Evolutionary conservation across 2,329 filamentous ascomycete species (phyloP).

Genomic region (Zymoseptoria ardabiliae): DNA sequence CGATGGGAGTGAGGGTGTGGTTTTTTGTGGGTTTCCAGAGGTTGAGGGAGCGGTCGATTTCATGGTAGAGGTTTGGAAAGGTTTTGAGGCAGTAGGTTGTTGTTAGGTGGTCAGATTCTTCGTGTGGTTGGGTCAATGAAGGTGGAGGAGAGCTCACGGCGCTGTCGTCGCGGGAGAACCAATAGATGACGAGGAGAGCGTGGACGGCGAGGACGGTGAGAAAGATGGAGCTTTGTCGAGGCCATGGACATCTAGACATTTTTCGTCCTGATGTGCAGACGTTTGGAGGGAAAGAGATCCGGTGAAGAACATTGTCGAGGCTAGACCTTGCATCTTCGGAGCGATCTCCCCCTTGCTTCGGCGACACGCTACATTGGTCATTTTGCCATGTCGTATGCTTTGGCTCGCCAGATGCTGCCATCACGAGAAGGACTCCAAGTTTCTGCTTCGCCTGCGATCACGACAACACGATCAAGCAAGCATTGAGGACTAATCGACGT

Average conservation of each 20-base stretch:
- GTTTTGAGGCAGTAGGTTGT: conserved; percentile 40
- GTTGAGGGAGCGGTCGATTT: conserved; percentile 33
- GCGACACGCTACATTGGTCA: too few species aligned
- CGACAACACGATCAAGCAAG: background rate
- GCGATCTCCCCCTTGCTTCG: too few species aligned
- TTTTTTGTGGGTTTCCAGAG: conserved; percentile 8
- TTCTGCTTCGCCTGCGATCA: too few species aligned
- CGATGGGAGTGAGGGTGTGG: conserved; percentile 8
- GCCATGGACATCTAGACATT: background rate
- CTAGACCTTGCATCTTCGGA: too few species aligned
- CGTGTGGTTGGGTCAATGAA: background rate
- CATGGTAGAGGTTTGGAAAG: conserved; percentile 41
- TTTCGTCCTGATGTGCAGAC: background rate
- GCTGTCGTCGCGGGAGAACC: background rate
- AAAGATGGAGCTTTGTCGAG: background rate
- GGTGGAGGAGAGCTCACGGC: background rate
- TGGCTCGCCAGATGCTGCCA: too few species aligned
- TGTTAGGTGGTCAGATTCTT: conserved; percentile 6
- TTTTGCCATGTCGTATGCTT: too few species aligned
- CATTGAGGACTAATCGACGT: background rate
- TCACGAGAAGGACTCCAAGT: too few species aligned
- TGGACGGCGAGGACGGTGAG: background rate
- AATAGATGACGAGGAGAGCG: background rate
- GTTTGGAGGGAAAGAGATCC: background rate
- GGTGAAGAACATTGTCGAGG: background rate